Conservation (phyloP, 2,329 filamentous ascomycete genomes). For the Phialocephala sp. region DNA sequence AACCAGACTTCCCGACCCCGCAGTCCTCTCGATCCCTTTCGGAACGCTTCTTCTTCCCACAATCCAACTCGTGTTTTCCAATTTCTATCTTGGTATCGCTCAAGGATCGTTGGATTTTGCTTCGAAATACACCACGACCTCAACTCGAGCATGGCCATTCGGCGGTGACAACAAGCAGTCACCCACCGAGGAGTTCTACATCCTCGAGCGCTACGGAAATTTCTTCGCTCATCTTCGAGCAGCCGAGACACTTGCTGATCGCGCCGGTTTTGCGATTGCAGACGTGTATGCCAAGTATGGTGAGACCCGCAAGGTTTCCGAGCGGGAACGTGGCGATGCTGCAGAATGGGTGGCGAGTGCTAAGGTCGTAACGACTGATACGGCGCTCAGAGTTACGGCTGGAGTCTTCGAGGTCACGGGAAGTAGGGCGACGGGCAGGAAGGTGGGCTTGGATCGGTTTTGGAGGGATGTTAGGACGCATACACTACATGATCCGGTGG, state of each 20-base stretch:
- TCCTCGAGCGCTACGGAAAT: constrained; percentile 68
- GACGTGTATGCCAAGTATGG: constrained; percentile 52
- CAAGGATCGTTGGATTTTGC: constrained; percentile 62
- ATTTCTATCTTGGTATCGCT: constrained; percentile 69
- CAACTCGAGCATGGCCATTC: constrained; percentile 67
- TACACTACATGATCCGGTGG: constrained; percentile 69
- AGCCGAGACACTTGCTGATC: constrained; percentile 62
- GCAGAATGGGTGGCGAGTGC: constrained; percentile 67
- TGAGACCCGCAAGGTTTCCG: constrained; percentile 52
- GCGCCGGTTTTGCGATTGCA: constrained; percentile 56
- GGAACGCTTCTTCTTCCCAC: constrained; percentile 64
- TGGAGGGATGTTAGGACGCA: constrained; percentile 72
- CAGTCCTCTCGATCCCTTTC: constrained; percentile 58
- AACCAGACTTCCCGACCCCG: constrained; percentile 56
- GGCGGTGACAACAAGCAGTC: constrained; percentile 65
- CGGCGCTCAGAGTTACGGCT: constrained; percentile 59
- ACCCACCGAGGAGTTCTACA: constrained; percentile 67
- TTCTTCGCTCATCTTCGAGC: constrained; percentile 67
- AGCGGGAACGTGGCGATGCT: constrained; percentile 60
- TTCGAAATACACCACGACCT: constrained; percentile 59
- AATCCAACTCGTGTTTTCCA: constrained; percentile 69
- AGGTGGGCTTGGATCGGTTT: constrained; percentile 66
- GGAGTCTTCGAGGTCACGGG: constrained; percentile 71
- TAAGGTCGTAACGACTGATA: constrained; percentile 68
- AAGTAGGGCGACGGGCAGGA: constrained; percentile 60